Conservation (phyloP, 495 filamentous ascomycete species). For the Penicillium coffeae region DNA sequence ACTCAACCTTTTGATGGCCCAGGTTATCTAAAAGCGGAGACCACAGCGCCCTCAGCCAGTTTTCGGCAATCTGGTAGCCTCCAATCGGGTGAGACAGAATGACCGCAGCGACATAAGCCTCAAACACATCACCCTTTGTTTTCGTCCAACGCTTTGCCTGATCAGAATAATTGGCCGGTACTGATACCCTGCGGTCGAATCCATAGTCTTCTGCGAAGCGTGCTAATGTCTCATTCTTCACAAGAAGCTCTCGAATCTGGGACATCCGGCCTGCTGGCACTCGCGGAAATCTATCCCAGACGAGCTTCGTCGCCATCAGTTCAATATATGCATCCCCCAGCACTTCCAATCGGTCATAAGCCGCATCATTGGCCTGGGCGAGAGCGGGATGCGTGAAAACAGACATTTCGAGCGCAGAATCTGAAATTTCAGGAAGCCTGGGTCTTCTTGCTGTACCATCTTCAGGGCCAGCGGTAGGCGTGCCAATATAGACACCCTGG, state of each 20-base stretch:
- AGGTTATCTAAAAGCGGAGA: conserved; percentile 36
- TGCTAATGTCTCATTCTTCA: conserved; percentile 75
- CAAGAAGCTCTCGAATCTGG: conserved; percentile 62
- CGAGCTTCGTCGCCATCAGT: conserved; percentile 60
- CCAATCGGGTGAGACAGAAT: conserved; percentile 58
- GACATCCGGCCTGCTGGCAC: conserved; percentile 57
- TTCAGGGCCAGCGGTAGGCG: not conserved
- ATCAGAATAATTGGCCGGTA: conserved; percentile 40
- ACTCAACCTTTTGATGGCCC: conserved; percentile 33
- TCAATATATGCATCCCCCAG: conserved; percentile 75
- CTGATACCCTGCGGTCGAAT: conserved; percentile 55
- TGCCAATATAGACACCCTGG: not conserved
- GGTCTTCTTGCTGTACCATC: conserved; percentile 27
- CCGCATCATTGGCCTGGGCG: conserved; percentile 25
- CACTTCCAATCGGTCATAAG: conserved; percentile 71
- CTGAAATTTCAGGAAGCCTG: conserved; percentile 53
- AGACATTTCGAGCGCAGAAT: conserved; percentile 53
- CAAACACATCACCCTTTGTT: conserved; percentile 77
- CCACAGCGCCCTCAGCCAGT: conserved; percentile 74
- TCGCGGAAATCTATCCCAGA: conserved; percentile 58
- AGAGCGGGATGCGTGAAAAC: conserved; percentile 66
- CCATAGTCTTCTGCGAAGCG: conserved; percentile 62
- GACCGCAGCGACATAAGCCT: conserved; percentile 79
- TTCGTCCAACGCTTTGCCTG: conserved; percentile 57
- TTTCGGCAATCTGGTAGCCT: conserved; percentile 55